Evolutionary conservation across 2,329 filamentous ascomycete genomes (phyloP).

Genomic region (Cladorrhinum sp.): DNA sequence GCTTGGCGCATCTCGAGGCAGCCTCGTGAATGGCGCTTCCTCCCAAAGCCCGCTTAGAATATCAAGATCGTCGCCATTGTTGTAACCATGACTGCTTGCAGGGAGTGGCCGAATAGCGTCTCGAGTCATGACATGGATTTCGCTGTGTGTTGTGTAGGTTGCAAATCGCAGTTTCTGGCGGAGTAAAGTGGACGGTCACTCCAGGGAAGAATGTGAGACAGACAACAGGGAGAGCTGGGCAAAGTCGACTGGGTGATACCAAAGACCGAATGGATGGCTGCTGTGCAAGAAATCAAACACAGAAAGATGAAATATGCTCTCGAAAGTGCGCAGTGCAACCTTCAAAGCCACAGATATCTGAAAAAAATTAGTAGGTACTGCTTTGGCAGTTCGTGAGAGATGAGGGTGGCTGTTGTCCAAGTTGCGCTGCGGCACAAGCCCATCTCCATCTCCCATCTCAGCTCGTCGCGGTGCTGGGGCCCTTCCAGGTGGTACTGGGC

Average conservation of each 20-base stretch:
- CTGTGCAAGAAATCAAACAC: too few relatives aligned
- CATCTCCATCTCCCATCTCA: not conserved
- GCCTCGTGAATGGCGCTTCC: constrained; percentile 55
- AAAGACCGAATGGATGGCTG: not conserved
- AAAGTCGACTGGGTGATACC: not conserved
- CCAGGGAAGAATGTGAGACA: constrained; percentile 7
- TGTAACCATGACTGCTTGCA: constrained; percentile 27
- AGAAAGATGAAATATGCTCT: not conserved
- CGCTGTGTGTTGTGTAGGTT: not conserved
- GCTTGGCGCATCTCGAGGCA: constrained; percentile 58
- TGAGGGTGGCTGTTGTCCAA: not conserved
- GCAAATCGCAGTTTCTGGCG: not conserved
- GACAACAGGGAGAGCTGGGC: not conserved
- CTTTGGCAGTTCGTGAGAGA: not conserved
- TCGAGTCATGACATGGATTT: constrained; percentile 48
- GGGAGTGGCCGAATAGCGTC: constrained; percentile 39
- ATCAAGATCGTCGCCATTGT: constrained; percentile 41
- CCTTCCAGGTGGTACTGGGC: not conserved
- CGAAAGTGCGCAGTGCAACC: not conserved
- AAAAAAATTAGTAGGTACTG: not conserved
- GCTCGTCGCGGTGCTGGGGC: not conserved
- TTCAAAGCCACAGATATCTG: not conserved
- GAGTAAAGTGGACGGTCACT: not conserved
- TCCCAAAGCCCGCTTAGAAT: constrained; percentile 60
- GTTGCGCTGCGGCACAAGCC: not conserved